phyloP scores from a whole-genome alignment of 2,329 filamentous ascomycete species.

The Aspergillus flavus region DNA sequence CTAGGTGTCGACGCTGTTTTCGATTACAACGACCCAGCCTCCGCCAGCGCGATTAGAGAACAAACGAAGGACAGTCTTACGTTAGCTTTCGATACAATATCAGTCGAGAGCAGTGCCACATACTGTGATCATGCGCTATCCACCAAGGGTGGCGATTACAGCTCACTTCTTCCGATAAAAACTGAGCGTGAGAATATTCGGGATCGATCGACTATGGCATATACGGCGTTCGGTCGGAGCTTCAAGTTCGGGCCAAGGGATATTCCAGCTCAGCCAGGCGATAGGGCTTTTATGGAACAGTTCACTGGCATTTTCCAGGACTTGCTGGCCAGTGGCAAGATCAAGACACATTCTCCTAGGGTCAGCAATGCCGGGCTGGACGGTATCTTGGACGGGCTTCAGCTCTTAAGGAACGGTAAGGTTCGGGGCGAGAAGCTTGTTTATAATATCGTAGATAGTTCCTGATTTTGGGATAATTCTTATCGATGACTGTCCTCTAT shows the following conservation, averaged over 20 bases:
- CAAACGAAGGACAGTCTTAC: conserved; percentile 34
- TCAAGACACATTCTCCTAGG: conserved; percentile 47
- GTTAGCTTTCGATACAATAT: conserved; percentile 39
- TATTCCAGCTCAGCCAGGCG: conserved; percentile 36
- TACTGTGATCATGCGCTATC: conserved; percentile 38
- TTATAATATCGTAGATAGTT: conserved; percentile 39
- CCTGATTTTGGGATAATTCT: not conserved
- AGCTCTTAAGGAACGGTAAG: conserved; percentile 46
- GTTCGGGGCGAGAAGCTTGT: conserved; percentile 54
- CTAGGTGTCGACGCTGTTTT: conserved; percentile 37
- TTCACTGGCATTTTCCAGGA: conserved; percentile 44
- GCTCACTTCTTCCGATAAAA: conserved; percentile 24
- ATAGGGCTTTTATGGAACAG: conserved; percentile 46
- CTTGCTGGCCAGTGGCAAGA: conserved; percentile 46
- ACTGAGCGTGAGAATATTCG: conserved; percentile 35
- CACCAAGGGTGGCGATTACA: conserved; percentile 32
- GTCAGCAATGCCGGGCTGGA: conserved; percentile 46
- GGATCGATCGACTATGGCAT: conserved; percentile 31
- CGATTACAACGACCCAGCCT: conserved; percentile 31
- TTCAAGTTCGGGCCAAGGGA: conserved; percentile 31
- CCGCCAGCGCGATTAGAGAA: conserved; percentile 31
- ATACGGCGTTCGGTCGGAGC: conserved; percentile 35
- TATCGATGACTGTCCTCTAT: too few species aligned
- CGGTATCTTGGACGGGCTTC: conserved; percentile 48
- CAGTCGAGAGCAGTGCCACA: conserved; percentile 25